Base-by-base conservation (phyloP, 352 stramenopile genomes). In the Halophytophthora batemanensis region DNA sequence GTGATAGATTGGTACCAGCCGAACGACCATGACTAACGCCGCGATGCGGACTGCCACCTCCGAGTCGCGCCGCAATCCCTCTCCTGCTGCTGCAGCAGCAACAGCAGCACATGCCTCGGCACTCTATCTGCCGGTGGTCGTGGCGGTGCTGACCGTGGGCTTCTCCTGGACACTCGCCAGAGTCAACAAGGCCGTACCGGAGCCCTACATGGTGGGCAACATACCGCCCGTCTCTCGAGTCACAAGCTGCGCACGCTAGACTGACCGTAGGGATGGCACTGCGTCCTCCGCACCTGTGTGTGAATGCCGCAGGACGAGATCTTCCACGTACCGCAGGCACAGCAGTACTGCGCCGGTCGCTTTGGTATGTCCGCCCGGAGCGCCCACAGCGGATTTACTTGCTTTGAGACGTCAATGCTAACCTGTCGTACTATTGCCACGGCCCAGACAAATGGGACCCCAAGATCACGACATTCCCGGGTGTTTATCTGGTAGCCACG, bases 401-500 rank as follows among this genome's bases (percentile, higher is more conserved):
- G 17, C 17, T 36, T 12, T 43, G 14, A 41, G 48, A 50, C 28
- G 13, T 61, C 6, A 31, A 13, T 64, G 35, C 7, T 18, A 18
- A 35, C 1, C 29, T 35, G 29, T 6, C 29, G 29, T 35, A 12
- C 29, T 35, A 13, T 35, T 22, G n/a, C n/a, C n/a, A n/a, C n/a
- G n/a, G n/a, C n/a, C n/a, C 25, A 95, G 84, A 66, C 21, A 69
- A 84, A 37, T 97, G 90, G 90, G 83, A 97, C 38, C 66, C 84
- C 10, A 97, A 97, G 69, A 97, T 97, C 67, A 97, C 90, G 33
- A 97, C 90, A 28, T 95, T 96, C 36, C 90, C 90, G 5, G 88
- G 90, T 1, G 54, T 97, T 11, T 97, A 97, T 53, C 14, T 94
- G 2, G 48, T 76, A 10, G 76, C 70, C 17, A 77, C 66, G 23